Percentiles rank a stretch among this genome's conserved stretches.
These are phyloP conservation scores for Phytophthora nicotianae DNA, from an alignment of 352 stramenopile genomes.

Conservation along the genomic window DNA sequence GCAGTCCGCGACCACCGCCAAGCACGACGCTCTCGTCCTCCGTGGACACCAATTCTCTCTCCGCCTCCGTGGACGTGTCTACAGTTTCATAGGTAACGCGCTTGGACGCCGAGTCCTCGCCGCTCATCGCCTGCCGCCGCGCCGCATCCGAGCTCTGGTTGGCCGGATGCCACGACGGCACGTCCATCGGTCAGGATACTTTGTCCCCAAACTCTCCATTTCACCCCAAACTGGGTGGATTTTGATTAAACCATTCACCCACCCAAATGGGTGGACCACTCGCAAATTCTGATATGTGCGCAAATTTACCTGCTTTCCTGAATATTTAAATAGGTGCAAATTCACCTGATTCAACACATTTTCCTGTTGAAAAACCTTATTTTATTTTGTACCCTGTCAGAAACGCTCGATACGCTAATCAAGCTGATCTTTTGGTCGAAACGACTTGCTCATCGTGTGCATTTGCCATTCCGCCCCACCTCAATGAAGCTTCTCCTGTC, in stretches of 20 bases:
- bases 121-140: slow-evolving; percentile 34
- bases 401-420: background rate
- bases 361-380: background rate
- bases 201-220: background rate
- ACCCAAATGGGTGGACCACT: background rate
- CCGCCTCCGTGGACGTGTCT: slow-evolving; percentile 73
- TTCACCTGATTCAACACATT: slow-evolving; percentile 4
- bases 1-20: slow-evolving; percentile 57
- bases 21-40: slow-evolving; percentile 42
- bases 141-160: slow-evolving; percentile 58
- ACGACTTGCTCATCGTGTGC: background rate
- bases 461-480: slow-evolving; percentile 18
- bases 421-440: slow-evolving; percentile 13
- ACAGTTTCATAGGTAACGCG: slow-evolving; percentile 79
- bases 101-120: slow-evolving; percentile 21
- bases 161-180: slow-evolving; percentile 75
- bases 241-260: background rate
- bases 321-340: slow-evolving; percentile 9
- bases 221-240: too few relatives aligned
- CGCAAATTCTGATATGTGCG: slow-evolving; percentile 20
- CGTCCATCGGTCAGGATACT: slow-evolving; percentile 51
- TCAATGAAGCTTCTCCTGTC: slow-evolving; percentile 15
- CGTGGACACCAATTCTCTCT: slow-evolving; percentile 61
- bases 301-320: slow-evolving; percentile 1
- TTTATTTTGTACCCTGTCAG: slow-evolving; percentile 6